phyloP scores from a whole-genome alignment of 1,284 basidiomycete species.

The Singerocomus inundabilis region DNA sequence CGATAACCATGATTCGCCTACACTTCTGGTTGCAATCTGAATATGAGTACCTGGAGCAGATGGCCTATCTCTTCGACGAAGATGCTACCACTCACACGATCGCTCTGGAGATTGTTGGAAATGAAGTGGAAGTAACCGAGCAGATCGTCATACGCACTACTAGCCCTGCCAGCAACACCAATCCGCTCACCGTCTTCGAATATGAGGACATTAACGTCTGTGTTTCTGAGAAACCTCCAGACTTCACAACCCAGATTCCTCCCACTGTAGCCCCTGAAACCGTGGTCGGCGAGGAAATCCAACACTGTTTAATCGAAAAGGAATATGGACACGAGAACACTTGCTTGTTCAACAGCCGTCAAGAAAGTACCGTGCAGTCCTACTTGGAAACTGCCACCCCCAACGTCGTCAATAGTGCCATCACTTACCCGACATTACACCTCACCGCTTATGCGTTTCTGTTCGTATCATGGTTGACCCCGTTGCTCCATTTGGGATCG shows the following conservation, averaged over 20 bases:
- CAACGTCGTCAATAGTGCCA: slow-evolving; percentile 18
- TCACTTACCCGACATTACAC: slow-evolving; percentile 23
- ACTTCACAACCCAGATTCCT: slow-evolving; percentile 5
- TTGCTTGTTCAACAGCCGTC: slow-evolving; percentile 5
- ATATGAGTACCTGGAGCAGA: slow-evolving; percentile 23
- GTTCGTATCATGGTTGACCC: slow-evolving; percentile 28
- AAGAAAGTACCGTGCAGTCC: slow-evolving; percentile 24
- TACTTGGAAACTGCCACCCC: slow-evolving; percentile 14
- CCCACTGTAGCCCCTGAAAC: neutral
- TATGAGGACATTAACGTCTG: slow-evolving; percentile 17
- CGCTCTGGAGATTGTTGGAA: slow-evolving; percentile 24
- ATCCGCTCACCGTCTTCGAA: slow-evolving; percentile 24
- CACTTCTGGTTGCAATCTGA: slow-evolving; percentile 30
- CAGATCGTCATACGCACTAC: slow-evolving; percentile 2
- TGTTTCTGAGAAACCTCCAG: slow-evolving; percentile 4
- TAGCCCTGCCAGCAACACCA: slow-evolving; percentile 10
- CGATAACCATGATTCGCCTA: slow-evolving; percentile 28
- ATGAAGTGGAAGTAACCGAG: slow-evolving; percentile 18
- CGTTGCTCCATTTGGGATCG: slow-evolving; percentile 24
- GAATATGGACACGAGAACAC: neutral
- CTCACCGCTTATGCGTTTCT: slow-evolving; percentile 16
- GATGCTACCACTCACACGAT: slow-evolving; percentile 20
- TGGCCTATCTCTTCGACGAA: slow-evolving; percentile 26
- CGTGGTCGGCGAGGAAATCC: slow-evolving; percentile 1
- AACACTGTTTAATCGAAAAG: slow-evolving; percentile 7